phyloP scores from a whole-genome alignment of 441 rosid species.

The Pelargonium myrrhifolium region DNA sequence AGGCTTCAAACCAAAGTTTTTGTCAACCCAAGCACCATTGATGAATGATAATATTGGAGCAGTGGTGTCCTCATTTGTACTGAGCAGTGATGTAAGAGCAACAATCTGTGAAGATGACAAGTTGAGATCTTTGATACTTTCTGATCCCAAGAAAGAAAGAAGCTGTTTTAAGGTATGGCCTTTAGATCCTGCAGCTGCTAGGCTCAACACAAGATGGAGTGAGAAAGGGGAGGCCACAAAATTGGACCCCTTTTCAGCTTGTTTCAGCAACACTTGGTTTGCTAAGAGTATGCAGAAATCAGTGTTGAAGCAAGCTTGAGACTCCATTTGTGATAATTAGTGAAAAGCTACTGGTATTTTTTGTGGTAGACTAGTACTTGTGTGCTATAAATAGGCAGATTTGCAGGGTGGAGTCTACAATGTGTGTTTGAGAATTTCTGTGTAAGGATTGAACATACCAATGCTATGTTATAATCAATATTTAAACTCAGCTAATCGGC shows the following conservation, averaged over 20 bases:
- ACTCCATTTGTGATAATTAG: not conserved
- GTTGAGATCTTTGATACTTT: conserved; percentile 18
- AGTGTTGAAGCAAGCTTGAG: conserved; percentile 9
- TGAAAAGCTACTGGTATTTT: no score
- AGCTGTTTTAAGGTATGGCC: conserved; percentile 27
- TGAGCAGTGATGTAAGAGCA: not conserved
- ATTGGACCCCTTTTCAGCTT: conserved; percentile 22
- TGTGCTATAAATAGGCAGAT: no score
- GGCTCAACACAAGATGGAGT: conserved; percentile 27
- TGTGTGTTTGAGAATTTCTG: no score
- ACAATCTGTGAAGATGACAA: conserved; percentile 13
- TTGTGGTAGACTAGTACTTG: no score
- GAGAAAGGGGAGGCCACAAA: conserved; percentile 28
- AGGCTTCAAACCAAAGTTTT: conserved; percentile 21
- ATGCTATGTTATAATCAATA: no score
- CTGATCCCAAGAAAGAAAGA: conserved; percentile 21
- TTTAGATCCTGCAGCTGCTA: conserved; percentile 27
- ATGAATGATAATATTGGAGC: conserved; percentile 22
- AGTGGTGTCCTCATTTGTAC: not conserved
- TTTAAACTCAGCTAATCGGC: no score
- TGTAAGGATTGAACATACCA: no score
- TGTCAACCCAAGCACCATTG: conserved; percentile 32
- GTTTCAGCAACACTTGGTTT: conserved; percentile 9
- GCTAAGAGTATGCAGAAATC: conserved; percentile 19
- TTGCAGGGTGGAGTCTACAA: no score